Evolutionary conservation across 2,329 filamentous ascomycete species (phyloP), one percentile per base, ranked within the genome.

Genomic region (Massarina eburnea): DNA sequence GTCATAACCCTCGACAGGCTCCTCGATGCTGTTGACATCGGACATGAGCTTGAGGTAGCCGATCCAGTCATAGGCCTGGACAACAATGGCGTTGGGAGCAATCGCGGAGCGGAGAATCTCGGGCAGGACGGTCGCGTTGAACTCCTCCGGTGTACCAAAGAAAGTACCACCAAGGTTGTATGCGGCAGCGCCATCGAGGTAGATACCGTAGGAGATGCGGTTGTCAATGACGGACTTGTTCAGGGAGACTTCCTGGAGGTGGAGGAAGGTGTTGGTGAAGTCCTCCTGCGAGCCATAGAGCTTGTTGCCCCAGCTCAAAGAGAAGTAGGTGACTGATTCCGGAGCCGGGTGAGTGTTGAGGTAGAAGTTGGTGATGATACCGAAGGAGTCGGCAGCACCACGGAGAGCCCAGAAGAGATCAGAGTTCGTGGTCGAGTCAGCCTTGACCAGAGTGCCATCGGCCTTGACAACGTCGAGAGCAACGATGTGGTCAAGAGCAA

Each of bases 401-500:
- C 62, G 64, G n/a, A 73, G 50, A 6, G 66, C 72, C 70, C 71
- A 74, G 56, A 66, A 74, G 12, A 76, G 64, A 5, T 75, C 71
- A 0, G 62, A 39, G 41, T 73, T 62, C 22, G 58, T 48, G 9
- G 48, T 58, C 7, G 55, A 44, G 15, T 65, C 66, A n/a, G 66
- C 66, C 17, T 64, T 65, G 35, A 71, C 52, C 17, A 73, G 51
- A 2, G 59, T 61, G n/a, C 72, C 73, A 17, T 67, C 57, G 9
- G 71, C 71, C 18, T 71, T 64, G 7, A 74, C 71, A 21, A 73
- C 61, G 36, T 70, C 67, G n/a, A 58, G 52, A 3, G 45, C 62
- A 12, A 68, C 57, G 22, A 70, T 62, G 29, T 62, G 58, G 37
- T 70, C 67, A 55, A 70, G 61, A 20, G 67, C 64, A 27, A 70